Base-by-base conservation (phyloP, 2,329 filamentous ascomycete genomes). In the Xylariomycetidae sp. region DNA sequence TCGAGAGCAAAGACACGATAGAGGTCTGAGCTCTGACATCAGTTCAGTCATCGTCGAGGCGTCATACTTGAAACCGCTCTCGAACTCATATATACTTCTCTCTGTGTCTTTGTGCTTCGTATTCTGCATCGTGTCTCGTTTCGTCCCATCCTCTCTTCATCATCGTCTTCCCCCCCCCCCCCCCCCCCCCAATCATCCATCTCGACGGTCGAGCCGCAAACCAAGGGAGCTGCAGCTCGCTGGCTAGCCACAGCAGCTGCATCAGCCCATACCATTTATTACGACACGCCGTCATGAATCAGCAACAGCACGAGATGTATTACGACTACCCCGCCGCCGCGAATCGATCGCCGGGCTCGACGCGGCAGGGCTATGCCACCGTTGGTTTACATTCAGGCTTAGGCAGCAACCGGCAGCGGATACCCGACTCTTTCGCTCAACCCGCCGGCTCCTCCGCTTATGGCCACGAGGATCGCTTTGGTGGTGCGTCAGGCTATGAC, bases 321-420 rank as follows among this genome's bases (percentile, higher is more conserved):
- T 78, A 85, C 64, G 82, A 86, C 48, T 84, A 85, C 50, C 62
- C 74, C 38, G 62, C 61, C 25, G 54, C 66, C 20, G 51, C 74
- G 42, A 82, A 80, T 57, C 82, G 85, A 54, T 87, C 83, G 44
- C 86, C 87, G 25, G 81, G 77, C 54, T 80, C 82, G 19, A 80
- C 85, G 31, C 62, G 70, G 57, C 84, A 85, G 40, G 70, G 67
- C 36, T 75, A 73, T 44, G 63, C 59, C 35, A 77, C 75, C 49
- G 73, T 74, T 51, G 69, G 68, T 56, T 68, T 82, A 69, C 69
- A 72, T 38, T 66, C 56, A 19, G 56, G 59, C 27, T 37, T 64
- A 20, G n/a, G n/a, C n/a, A n/a, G n/a, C n/a, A n/a, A n/a, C n/a
- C n/a, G n/a, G n/a, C n/a, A n/a, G n/a, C n/a, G n/a, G n/a, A n/a